These are phyloP conservation scores for Bacidia rubella DNA, from an alignment of 495 filamentous ascomycete species.

Conservation along the genomic window DNA sequence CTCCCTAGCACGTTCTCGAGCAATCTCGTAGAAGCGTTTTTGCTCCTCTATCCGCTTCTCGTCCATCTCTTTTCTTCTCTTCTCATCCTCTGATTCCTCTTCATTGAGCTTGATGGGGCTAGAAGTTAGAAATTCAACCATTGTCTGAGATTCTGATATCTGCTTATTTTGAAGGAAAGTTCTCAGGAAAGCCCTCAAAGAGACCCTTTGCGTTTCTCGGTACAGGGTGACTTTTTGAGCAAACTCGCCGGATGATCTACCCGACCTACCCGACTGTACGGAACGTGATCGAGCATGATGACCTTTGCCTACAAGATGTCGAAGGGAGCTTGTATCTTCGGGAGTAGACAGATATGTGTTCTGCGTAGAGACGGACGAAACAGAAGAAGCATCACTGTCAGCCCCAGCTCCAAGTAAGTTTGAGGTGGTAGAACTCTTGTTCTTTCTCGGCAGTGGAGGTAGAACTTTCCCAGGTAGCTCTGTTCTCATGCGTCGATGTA, in stretches of 20 bases:
- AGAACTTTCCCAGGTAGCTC: conserved; percentile 89
- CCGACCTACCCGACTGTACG: conserved; percentile 29
- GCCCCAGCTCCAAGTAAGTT: conserved; percentile 36
- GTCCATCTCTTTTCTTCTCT: conserved; percentile 68
- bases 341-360: conserved; percentile 20
- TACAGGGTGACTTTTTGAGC: conserved; percentile 43
- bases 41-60: conserved; percentile 83
- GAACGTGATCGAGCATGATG: conserved; percentile 28
- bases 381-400: conserved; percentile 53
- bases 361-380: conserved; percentile 64
- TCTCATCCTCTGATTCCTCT: conserved; percentile 70
- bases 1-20: conserved; percentile 75
- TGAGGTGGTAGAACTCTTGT: conserved; percentile 57
- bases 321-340: conserved; percentile 32
- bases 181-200: conserved; percentile 77
- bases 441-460: conserved; percentile 78
- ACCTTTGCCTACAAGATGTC: conserved; percentile 21
- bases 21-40: conserved; percentile 87
- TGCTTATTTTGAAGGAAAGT: conserved; percentile 72
- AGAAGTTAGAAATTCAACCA: conserved; percentile 65
- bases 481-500: conserved; percentile 65
- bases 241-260: conserved; percentile 37
- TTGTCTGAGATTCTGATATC: conserved; percentile 64
- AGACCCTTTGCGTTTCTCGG: conserved; percentile 84
- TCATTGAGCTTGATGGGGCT: conserved; percentile 58